A percentile compares a stretch with the other conserved stretches of the same genome.
phyloP scores from a whole-genome alignment of 2,329 filamentous ascomycete species.

The Massarina eburnea region DNA sequence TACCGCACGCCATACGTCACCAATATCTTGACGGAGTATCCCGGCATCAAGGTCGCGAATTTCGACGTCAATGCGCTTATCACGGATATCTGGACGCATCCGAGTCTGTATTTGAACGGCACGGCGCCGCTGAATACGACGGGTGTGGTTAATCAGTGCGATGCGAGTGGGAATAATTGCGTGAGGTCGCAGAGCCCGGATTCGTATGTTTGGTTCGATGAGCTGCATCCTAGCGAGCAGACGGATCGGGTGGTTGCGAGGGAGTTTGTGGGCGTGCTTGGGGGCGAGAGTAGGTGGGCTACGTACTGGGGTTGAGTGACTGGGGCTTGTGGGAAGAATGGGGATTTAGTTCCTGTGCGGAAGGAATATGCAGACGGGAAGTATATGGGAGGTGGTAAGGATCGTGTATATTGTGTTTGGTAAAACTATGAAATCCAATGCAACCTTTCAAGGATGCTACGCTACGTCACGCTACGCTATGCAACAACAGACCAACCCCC shows the following conservation, averaged over 20 bases:
- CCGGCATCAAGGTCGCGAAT: slow-evolving; percentile 62
- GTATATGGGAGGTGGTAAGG: too few species aligned
- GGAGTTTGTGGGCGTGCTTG: slow-evolving; percentile 58
- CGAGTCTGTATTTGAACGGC: slow-evolving; percentile 63
- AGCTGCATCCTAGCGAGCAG: slow-evolving; percentile 70
- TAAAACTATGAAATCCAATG: background rate
- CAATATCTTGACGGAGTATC: slow-evolving; percentile 47
- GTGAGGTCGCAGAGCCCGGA: slow-evolving; percentile 42
- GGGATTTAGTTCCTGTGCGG: background rate
- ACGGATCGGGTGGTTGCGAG: slow-evolving; percentile 60
- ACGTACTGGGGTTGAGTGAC: slow-evolving; percentile 42
- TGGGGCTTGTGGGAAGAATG: background rate
- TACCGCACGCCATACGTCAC: slow-evolving; percentile 55
- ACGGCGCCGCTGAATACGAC: slow-evolving; percentile 63
- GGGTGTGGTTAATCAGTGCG: slow-evolving; percentile 60
- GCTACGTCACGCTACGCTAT: background rate
- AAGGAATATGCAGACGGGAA: too few species aligned
- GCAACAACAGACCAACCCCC: background rate
- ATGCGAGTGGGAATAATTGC: slow-evolving; percentile 44
- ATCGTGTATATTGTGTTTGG: too few species aligned
- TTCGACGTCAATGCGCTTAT: slow-evolving; percentile 67
- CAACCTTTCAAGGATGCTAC: background rate
- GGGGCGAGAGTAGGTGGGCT: slow-evolving; percentile 52
- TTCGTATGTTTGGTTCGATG: slow-evolving; percentile 73
- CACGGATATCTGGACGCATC: slow-evolving; percentile 65